Conservation (phyloP, 2,329 filamentous ascomycete genomes). For the Rhytidhysteron rufulum region DNA sequence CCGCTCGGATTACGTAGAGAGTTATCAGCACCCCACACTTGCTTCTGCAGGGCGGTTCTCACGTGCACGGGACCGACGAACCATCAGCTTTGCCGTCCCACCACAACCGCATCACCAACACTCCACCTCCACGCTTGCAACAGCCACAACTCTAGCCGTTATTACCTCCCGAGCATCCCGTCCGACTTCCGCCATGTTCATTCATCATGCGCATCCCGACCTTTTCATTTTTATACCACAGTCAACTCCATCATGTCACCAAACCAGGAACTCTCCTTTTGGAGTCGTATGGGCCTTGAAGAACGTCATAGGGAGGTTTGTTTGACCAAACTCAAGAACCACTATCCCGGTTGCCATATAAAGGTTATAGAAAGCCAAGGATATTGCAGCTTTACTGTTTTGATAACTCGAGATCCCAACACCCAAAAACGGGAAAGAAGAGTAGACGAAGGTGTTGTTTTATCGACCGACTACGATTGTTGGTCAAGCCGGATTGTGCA, state of each 20-base stretch:
- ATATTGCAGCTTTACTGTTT: conserved; percentile 20
- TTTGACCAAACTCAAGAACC: neutral
- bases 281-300: neutral
- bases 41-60: conserved; percentile 4
- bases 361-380: conserved; percentile 17
- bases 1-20: conserved; percentile 6
- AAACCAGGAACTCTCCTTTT: neutral
- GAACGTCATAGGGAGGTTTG: neutral
- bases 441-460: neutral
- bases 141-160: too few species aligned
- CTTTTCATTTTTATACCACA: neutral
- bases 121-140: conserved; percentile 1
- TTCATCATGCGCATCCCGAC: too few species aligned
- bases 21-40: conserved; percentile 11
- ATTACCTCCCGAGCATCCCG: neutral
- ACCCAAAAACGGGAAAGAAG: neutral
- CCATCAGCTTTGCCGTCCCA: conserved; percentile 7
- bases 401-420: conserved; percentile 1
- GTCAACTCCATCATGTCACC: neutral
- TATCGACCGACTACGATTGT: neutral
- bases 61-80: conserved; percentile 10
- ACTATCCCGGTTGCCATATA: conserved; percentile 2
- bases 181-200: too few species aligned
- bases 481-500: conserved; percentile 16
- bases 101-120: neutral